phyloP scores from a whole-genome alignment of 352 stramenopile species.

The Phytophthora aleatoria region DNA sequence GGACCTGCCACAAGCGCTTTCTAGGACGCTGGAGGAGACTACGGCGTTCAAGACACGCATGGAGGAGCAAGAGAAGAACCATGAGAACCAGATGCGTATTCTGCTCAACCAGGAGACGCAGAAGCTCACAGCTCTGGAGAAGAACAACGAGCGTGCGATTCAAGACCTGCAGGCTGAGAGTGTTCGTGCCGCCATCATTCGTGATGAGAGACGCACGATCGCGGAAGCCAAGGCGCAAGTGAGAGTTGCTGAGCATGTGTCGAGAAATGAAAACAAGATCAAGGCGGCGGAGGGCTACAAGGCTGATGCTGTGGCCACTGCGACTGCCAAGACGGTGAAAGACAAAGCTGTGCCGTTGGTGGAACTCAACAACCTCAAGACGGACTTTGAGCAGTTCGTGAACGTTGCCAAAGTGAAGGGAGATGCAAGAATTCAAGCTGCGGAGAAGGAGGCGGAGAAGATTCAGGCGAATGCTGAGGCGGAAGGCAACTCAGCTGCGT shows the following conservation, averaged over 20 bases:
- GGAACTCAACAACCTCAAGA: conserved; percentile 60
- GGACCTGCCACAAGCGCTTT: conserved; percentile 65
- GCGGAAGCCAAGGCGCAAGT: conserved; percentile 81
- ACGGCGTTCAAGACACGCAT: conserved; percentile 89
- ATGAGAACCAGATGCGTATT: conserved; percentile 86
- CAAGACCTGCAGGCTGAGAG: conserved; percentile 77
- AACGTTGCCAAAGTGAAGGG: conserved; percentile 64
- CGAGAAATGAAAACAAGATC: conserved; percentile 68
- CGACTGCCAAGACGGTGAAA: conserved; percentile 59
- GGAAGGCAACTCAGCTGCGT: conserved; percentile 58
- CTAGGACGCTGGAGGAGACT: conserved; percentile 74
- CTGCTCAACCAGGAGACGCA: conserved; percentile 86
- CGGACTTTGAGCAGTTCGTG: conserved; percentile 74
- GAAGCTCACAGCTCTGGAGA: conserved; percentile 81
- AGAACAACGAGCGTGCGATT: conserved; percentile 77
- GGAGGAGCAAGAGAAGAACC: conserved; percentile 90
- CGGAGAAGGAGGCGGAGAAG: conserved; percentile 59
- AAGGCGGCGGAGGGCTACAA: conserved; percentile 72
- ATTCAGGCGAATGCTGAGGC: conserved; percentile 61
- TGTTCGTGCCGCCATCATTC: conserved; percentile 71
- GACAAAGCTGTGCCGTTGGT: conserved; percentile 62
- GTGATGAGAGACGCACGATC: conserved; percentile 77
- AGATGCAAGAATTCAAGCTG: conserved; percentile 71
- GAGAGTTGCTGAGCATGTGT: conserved; percentile 63
- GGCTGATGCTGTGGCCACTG: conserved; percentile 59